Evolutionary conservation across 371 early-diverging fungal genomes (phyloP).

Genomic region (Basidiobolus meristosporus): DNA sequence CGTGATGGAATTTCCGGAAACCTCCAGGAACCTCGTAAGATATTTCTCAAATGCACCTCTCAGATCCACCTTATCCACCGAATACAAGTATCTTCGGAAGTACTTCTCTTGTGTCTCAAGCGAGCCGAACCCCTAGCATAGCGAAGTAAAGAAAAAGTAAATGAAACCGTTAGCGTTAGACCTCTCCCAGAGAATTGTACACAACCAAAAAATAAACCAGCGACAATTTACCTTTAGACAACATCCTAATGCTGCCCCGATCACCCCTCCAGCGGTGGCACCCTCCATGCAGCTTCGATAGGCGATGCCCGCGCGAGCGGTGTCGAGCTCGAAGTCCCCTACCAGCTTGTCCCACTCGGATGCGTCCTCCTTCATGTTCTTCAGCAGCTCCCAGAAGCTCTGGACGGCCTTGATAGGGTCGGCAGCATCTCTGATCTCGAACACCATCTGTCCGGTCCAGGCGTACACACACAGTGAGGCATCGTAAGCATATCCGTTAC

Average conservation of each 20-base stretch:
- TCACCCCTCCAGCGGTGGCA: constrained; percentile 19
- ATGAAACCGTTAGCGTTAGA: constrained; percentile 5
- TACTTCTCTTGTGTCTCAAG: constrained; percentile 2
- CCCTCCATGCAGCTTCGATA: constrained; percentile 19
- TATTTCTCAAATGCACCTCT: constrained; percentile 18
- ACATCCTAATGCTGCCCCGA: constrained; percentile 17
- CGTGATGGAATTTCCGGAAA: no score
- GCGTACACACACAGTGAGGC: constrained; percentile 17
- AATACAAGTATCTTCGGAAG: constrained; percentile 11
- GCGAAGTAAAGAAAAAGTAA: no score
- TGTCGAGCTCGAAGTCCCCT: constrained; percentile 25
- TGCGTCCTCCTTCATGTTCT: constrained; percentile 11
- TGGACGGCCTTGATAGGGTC: constrained; percentile 26
- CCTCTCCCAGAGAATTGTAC: constrained; percentile 10
- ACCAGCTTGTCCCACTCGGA: constrained; percentile 21
- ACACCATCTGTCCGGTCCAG: constrained; percentile 33
- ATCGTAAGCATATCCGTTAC: constrained; percentile 54
- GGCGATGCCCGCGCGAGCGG: constrained; percentile 26
- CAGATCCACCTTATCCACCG: constrained; percentile 18
- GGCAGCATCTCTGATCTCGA: constrained; percentile 23
- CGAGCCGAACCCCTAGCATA: background rate
- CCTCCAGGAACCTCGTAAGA: constrained; percentile 27
- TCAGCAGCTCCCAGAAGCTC: constrained; percentile 26
- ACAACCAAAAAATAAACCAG: constrained; percentile 1
- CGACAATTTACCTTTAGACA: constrained; percentile 14